These are phyloP conservation scores for Allomyces javanicus DNA, from an alignment of 192 early-diverging fungal species.

Conservation along the genomic window DNA sequence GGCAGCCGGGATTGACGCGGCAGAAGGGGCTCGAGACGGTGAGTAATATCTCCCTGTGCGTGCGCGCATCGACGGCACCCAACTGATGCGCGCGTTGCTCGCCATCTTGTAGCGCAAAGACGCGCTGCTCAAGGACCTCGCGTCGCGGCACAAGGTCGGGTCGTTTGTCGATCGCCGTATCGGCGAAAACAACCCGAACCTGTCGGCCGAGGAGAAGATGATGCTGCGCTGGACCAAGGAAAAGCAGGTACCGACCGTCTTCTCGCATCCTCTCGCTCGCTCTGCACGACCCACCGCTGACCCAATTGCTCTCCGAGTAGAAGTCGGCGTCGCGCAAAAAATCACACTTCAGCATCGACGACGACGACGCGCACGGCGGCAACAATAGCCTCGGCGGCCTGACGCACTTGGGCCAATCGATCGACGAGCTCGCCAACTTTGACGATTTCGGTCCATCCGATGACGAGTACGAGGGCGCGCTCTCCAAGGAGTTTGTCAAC, in stretches of 20 bases:
- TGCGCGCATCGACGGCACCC: neutral
- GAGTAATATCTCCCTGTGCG: constrained; percentile 4
- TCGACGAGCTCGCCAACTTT: constrained; percentile 65
- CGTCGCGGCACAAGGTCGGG: constrained; percentile 42
- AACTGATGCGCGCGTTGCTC: neutral
- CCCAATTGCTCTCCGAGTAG: constrained; percentile 4
- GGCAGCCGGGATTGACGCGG: constrained; percentile 57
- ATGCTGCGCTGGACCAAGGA: constrained; percentile 80
- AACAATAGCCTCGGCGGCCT: constrained; percentile 28
- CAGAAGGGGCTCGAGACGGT: constrained; percentile 67
- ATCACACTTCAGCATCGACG: constrained; percentile 66
- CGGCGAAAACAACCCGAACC: constrained; percentile 67
- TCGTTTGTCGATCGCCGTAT: constrained; percentile 81
- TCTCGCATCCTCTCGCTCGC: neutral
- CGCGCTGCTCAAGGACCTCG: constrained; percentile 59
- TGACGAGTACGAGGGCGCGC: constrained; percentile 33
- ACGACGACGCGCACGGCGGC: constrained; percentile 34
- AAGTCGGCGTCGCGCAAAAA: constrained; percentile 13
- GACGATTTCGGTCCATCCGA: constrained; percentile 42
- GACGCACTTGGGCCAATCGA: constrained; percentile 86
- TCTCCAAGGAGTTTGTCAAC: constrained; percentile 50
- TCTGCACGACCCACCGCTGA: neutral
- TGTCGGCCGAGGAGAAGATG: constrained; percentile 94
- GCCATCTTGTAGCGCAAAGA: constrained; percentile 40
- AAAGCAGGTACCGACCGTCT: constrained; percentile 25